A percentile compares a stretch with the other conserved stretches of the same genome.
phyloP scores from a whole-genome alignment of 148 eudicot genomes.

The Rheum nobile region DNA sequence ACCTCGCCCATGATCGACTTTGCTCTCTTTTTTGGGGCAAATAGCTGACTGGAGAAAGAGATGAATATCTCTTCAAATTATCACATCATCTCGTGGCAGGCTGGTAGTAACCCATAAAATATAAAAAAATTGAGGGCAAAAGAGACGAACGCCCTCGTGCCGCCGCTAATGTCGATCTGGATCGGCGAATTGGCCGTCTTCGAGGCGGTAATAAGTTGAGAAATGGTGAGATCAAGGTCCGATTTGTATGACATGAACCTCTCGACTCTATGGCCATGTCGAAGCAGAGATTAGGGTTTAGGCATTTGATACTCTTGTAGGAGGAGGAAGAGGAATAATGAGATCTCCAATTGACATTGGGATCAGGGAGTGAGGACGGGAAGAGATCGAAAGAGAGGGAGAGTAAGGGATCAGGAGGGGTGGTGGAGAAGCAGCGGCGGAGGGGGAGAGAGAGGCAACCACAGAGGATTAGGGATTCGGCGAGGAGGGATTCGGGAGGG shows the following conservation, averaged over 20 bases:
- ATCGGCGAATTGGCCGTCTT: constrained; percentile 20
- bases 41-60: no score
- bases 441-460: constrained; percentile 90
- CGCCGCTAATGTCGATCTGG: constrained; percentile 68
- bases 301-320: constrained; percentile 55
- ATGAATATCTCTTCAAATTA: no score
- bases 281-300: constrained; percentile 45
- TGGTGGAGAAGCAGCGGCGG: constrained; percentile 48
- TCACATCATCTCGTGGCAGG: no score
- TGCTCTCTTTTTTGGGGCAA: no score
- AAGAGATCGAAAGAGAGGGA: constrained; percentile 29
- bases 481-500: constrained; percentile 34
- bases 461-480: constrained; percentile 60
- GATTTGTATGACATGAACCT: constrained; percentile 34
- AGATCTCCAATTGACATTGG: constrained; percentile 28
- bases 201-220: constrained; percentile 38
- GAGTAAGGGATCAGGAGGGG: constrained; percentile 17
- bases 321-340: constrained; percentile 13
- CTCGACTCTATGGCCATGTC: constrained; percentile 32
- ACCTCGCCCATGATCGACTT: no score
- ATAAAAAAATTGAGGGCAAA: no score
- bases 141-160: constrained; percentile 60
- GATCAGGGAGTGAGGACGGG: constrained; percentile 28
- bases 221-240: constrained; percentile 60
- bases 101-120: no score